phyloP scores from a whole-genome alignment of 2,329 filamentous ascomycete species.

The Aspergillus pseudonomiae region DNA sequence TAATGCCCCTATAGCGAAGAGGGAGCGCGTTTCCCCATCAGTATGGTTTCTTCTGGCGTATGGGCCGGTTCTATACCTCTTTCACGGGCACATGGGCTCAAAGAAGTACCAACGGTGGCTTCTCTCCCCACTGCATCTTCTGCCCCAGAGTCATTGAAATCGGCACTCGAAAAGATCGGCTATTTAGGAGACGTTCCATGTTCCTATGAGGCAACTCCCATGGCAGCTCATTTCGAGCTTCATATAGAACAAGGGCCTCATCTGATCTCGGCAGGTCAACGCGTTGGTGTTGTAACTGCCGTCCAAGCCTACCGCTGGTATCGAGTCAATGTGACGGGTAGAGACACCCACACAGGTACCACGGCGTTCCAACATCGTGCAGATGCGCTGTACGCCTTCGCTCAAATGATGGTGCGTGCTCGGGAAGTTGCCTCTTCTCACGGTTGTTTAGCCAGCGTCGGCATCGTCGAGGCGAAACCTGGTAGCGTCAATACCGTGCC shows the following conservation, averaged over 20 bases:
- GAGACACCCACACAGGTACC: slow-evolving; percentile 74
- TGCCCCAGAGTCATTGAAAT: slow-evolving; percentile 64
- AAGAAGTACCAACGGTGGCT: slow-evolving; percentile 59
- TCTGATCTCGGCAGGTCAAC: slow-evolving; percentile 64
- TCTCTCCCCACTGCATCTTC: slow-evolving; percentile 51
- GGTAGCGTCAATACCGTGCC: slow-evolving; percentile 76
- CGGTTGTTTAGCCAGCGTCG: slow-evolving; percentile 68
- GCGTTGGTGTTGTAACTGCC: slow-evolving; percentile 71
- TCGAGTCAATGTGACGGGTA: slow-evolving; percentile 65
- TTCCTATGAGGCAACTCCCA: slow-evolving; percentile 62
- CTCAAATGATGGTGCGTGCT: slow-evolving; percentile 68
- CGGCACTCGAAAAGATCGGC: slow-evolving; percentile 71
- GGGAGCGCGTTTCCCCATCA: slow-evolving; percentile 76
- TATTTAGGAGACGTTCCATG: slow-evolving; percentile 65
- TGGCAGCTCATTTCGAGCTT: slow-evolving; percentile 79
- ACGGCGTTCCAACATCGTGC: slow-evolving; percentile 68
- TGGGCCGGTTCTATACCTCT: slow-evolving; percentile 72
- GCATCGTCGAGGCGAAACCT: slow-evolving; percentile 67
- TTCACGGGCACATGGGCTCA: slow-evolving; percentile 62
- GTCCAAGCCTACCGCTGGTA: slow-evolving; percentile 78
- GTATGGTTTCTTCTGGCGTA: slow-evolving; percentile 74
- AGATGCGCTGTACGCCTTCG: slow-evolving; percentile 69
- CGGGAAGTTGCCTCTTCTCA: slow-evolving; percentile 64
- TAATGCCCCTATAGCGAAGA: slow-evolving; percentile 64
- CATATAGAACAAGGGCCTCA: slow-evolving; percentile 85